A percentile compares a stretch with the other conserved stretches of the same genome.
phyloP scores from a whole-genome alignment of 345 rosid species.

The Geranium rotundifolium region DNA sequence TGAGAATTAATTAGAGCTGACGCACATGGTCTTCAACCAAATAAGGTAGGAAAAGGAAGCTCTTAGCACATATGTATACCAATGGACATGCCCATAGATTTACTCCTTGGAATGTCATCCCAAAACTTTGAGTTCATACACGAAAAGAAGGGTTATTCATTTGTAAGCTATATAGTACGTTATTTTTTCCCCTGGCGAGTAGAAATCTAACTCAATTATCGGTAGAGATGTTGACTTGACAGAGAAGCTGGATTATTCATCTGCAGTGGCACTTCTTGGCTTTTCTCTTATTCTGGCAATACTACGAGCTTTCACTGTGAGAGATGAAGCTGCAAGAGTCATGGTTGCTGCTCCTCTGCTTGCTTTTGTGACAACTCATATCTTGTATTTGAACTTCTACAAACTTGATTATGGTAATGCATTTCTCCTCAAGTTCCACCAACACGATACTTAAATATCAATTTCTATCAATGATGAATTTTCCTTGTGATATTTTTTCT shows the following conservation, averaged over 20 bases:
- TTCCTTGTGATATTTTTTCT: too few species aligned
- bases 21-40: too few species aligned
- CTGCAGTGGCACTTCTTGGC: slow-evolving; percentile 64
- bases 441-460: background rate
- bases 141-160: too few species aligned
- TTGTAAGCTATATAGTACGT: too few species aligned
- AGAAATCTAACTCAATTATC: background rate
- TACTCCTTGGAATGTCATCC: too few species aligned
- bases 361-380: slow-evolving; percentile 75
- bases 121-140: too few species aligned
- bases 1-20: background rate
- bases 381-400: slow-evolving; percentile 70
- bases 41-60: too few species aligned
- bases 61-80: too few species aligned
- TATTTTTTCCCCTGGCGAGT: background rate
- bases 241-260: slow-evolving; percentile 73
- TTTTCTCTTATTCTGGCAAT: slow-evolving; percentile 56
- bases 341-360: slow-evolving; percentile 77
- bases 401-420: slow-evolving; percentile 64
- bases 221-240: slow-evolving; percentile 64
- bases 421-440: slow-evolving; percentile 2
- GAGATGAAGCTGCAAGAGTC: slow-evolving; percentile 70
- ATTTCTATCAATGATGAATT: background rate
- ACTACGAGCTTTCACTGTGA: slow-evolving; percentile 50
- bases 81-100: too few species aligned